Evolutionary conservation across 495 filamentous ascomycete species (phyloP).

Genomic region (Aspergillus incahuasiensis): DNA sequence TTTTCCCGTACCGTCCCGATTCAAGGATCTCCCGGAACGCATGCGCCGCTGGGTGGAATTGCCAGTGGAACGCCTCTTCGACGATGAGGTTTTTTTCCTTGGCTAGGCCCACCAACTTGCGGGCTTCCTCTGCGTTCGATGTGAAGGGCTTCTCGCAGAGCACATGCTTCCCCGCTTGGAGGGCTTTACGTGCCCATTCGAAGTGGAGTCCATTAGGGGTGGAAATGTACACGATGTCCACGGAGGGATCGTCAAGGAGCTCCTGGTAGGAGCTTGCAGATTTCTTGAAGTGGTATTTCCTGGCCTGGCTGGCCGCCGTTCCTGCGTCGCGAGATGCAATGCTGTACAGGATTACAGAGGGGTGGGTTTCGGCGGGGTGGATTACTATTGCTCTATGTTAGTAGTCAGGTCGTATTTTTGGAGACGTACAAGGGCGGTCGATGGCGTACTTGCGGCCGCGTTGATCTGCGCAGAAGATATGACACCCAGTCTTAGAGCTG

Average conservation of each 20-base stretch:
- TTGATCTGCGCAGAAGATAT: constrained; percentile 21
- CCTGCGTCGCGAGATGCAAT: constrained; percentile 19
- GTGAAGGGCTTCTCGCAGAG: constrained; percentile 52
- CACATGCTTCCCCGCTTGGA: constrained; percentile 37
- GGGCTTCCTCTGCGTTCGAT: constrained; percentile 65
- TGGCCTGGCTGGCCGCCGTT: neutral
- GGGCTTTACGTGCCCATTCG: constrained; percentile 40
- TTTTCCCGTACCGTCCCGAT: constrained; percentile 24
- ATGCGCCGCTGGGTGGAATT: no score
- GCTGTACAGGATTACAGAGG: constrained; percentile 20
- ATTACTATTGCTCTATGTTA: no score
- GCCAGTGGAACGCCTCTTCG: constrained; percentile 84
- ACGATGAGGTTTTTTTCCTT: constrained; percentile 68
- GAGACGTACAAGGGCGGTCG: neutral
- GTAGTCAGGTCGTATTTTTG: no score
- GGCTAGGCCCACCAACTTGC: constrained; percentile 59
- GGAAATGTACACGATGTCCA: constrained; percentile 78
- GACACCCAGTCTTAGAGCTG: constrained; percentile 22
- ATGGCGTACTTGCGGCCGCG: constrained; percentile 17
- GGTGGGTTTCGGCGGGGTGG: constrained; percentile 21
- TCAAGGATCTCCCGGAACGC: no score
- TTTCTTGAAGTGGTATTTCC: neutral
- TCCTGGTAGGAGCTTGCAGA: constrained; percentile 69
- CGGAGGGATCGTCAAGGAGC: constrained; percentile 58
- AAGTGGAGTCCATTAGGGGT: constrained; percentile 85